Evolutionary conservation across 1,139 yeast genomes (phyloP), one percentile per base, ranked within the genome.

Genomic region (Taphrina populina): DNA sequence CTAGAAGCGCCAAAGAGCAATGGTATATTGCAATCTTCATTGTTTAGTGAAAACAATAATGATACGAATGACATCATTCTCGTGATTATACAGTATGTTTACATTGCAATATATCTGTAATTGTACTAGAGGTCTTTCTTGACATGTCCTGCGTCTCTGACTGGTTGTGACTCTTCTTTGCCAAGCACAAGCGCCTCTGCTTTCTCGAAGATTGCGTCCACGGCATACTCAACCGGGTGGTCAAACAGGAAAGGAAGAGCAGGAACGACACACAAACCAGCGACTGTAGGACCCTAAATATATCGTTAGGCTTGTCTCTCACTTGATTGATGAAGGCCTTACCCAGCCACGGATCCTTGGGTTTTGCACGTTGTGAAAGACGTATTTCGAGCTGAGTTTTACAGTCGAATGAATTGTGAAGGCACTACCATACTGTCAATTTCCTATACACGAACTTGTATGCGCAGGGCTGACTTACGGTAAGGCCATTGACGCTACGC

Each of bases 351-450:
- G 44, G 37, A 54, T 34, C 29, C 33, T 47, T 24, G 52, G 44
- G 60, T 74, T 72, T 26, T 55, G 30, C 19, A 33, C 55, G 26
- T 55, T 55, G 30, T 47, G 39, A 29, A 55, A 47, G 17, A 51
- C 34, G 43, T 34, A 33, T 27, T 69, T 63, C 1, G 87, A 82
- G 1, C 88, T 79, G 66, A 84, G 84, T 64, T 84, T 76, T 43
- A 86, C 95, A 1, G 88, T 77, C 8, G 84, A 76, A 68, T 86
- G 95, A 64, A 86, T 86, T 3, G 95, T 86, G 67, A 85, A 81
- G 1, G 95, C 95, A 3, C 95, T 34, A n/a, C 2, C 29, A 3
- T 6, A 13, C 11, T 8, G 29, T 23, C 43, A 37, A 11, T 23
- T n/a, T n/a, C n/a, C n/a, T n/a, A n/a, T n/a, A n/a, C n/a, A n/a